Evolutionary conservation across 2,329 filamentous ascomycete species (phyloP), one percentile per base, ranked within the genome.

Genomic region (Microdochium nivale): DNA sequence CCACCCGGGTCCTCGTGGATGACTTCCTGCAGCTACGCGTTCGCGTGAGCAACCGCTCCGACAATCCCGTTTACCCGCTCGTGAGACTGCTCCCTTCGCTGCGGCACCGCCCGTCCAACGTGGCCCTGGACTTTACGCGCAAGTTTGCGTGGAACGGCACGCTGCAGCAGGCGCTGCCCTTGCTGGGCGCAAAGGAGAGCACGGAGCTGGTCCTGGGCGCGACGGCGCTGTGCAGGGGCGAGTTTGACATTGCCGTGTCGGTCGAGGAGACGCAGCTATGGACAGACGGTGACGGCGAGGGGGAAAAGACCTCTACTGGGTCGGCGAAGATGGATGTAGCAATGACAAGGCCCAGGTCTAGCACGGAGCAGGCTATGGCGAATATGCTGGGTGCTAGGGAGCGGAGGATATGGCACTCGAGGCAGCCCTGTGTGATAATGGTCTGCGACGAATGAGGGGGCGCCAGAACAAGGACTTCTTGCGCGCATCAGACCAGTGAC

Each of bases 141-240:
- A 88, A 90, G 56, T 78, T 96, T 51, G 84, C 85, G 1, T 94
- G 89, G 85, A 92, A 90, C 57, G 91, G 91, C 1, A 84, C 87
- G 27, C 69, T 96, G 52, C 91, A 96, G 69, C 84, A 85, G 61
- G 76, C 80, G 1, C 70, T 96, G 0, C 83, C 86, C 0, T 63
- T 80, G 7, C 64, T 96, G 1, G 67, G 69, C 5, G 80, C 83
- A 0, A 78, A 81, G 3, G 73, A 78, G 46, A 79, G 69, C n/a
- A 74, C 76, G 0, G 78, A 84, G 54, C 74, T 88, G 23, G 74
- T 77, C 1, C 68, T 95, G 3, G 87, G 87, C 3, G 76, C 91
- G 44, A 88, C 88, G 43, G 79, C 86, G 30, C 78, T 96, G 32
- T 90, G 87, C 58, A 78, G 83, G 46, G 91, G 91, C 16, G 83